These are phyloP conservation scores for Arctium minus DNA, from an alignment of 129 eudicot species.

Conservation along the genomic window DNA sequence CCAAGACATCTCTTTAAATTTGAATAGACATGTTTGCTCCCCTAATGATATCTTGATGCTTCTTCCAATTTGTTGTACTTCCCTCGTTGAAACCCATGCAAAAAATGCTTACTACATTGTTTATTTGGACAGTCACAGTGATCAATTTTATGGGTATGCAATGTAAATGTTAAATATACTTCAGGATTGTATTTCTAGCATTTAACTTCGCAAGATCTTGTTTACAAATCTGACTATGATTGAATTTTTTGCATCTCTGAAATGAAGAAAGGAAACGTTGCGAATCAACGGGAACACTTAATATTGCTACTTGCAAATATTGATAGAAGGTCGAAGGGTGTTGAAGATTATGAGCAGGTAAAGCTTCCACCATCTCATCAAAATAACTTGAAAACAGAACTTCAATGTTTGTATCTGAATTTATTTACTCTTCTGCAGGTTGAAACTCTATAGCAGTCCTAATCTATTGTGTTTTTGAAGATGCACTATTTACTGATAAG, in stretches of 20 bases:
- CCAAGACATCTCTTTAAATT: neutral
- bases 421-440: slow-evolving; percentile 1
- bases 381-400: slow-evolving; percentile 1
- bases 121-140: neutral
- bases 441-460: neutral
- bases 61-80: neutral
- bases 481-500: slow-evolving; percentile 1
- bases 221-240: slow-evolving; percentile 22
- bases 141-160: neutral
- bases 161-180: neutral
- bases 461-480: neutral
- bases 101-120: neutral
- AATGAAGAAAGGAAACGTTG: slow-evolving; percentile 97
- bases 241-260: slow-evolving; percentile 4
- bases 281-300: slow-evolving; percentile 97
- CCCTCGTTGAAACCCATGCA: neutral
- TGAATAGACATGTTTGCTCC: neutral
- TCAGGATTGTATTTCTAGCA: neutral
- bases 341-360: slow-evolving; percentile 59
- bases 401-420: neutral
- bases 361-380: slow-evolving; percentile 12
- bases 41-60: neutral
- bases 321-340: slow-evolving; percentile 64
- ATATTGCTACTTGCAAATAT: slow-evolving; percentile 89
- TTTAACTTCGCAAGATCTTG: neutral